Base-by-base conservation (phyloP, 2,329 filamentous ascomycete species). In the Graphilbum fragrans region DNA sequence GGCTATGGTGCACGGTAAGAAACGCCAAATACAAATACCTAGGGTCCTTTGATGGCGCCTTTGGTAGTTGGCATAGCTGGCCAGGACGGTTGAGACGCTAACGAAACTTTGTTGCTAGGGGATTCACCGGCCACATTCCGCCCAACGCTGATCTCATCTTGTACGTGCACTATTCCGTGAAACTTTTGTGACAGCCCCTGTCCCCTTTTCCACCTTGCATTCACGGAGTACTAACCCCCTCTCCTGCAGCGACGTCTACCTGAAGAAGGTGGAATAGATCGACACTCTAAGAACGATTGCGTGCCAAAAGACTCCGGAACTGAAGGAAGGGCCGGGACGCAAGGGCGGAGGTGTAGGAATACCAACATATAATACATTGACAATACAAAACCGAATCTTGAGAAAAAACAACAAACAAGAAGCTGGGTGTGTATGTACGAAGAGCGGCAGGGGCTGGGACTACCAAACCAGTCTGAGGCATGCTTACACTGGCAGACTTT, bases 71-170 rank as follows among this genome's bases (percentile, higher is more conserved):
- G 25, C 25, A 27, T 27, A 12, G 25, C 12, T n/a, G 19, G 18
- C 18, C 16, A n/a, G 10, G 22, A 19, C n/a, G 22, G 31, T 17
- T 27, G 32, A 36, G 20, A 39, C 41, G 42, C 52, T 58, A 45
- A 56, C 50, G 18, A 42, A 36, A 46, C 39, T 45, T 47, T 14
- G 27, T 12, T 41, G 3, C 27, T 6, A 87, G 83, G 52, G 86
- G 86, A 42, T 92, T 88, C 67, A 77, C 82, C 27, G 80, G 77
- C 43, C 68, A 80, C 54, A 93, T 94, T 48, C 86, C 86, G 46
- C 62, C 78, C 32, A 75, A 81, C 53, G 66, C 85, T n/a, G 77
- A 71, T 50, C 71, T 94, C 47, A 72, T 93, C 66, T 93, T 93
- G 86, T 92, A 72, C 71, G 84, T 76, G 16, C n/a, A 33, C 9